Evolutionary conservation across 768 basidiomycete species (phyloP), one percentile per base, ranked within the genome.

Genomic region (Lepiota brunneoincarnata): DNA sequence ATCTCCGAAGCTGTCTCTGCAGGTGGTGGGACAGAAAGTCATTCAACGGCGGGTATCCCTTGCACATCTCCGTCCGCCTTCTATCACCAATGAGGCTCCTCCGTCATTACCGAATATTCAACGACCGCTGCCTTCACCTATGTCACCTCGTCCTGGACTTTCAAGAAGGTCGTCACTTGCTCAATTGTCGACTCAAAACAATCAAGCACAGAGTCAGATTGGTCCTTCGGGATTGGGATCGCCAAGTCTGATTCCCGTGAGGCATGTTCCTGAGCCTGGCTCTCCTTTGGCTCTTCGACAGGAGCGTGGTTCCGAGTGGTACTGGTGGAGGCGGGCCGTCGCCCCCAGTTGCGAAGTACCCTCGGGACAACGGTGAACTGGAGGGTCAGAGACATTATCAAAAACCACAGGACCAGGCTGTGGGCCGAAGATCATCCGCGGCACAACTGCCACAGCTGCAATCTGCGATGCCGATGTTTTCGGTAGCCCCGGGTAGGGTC

Each of bases 41-140:
- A 41, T 23, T 18, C 40, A 37, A 12, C 43, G 26, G 38, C 49
- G 47, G 10, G 20, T 18, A 38, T 51, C 43, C 23, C 35, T 50
- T 40, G 52, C 39, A 38, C 38, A 50, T 31, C 12, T 43, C 20
- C 42, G 38, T 28, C 26, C 26, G 49, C 20, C 44, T n/a, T 35
- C 58, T 17, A 18, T 36, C 24, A 21, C 36, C 21, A 37, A 37
- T 12, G 48, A 37, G 41, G 51, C 17, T 43, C 43, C 49, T n/a
- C 40, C 39, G 7, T 43, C 56, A 6, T 46, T 54, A 7, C 24
- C 28, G 24, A 42, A 17, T 20, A 14, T 11, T 34, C 53, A 53
- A 28, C 41, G n/a, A 18, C 48, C 58, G 7, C 55, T 55, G 12
- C 55, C 40, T 24, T 56, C 59, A 6, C 49, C 58, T 26, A 31